phyloP scores from a whole-genome alignment of 345 rosid genomes.

The Eucalyptus curtisii region DNA sequence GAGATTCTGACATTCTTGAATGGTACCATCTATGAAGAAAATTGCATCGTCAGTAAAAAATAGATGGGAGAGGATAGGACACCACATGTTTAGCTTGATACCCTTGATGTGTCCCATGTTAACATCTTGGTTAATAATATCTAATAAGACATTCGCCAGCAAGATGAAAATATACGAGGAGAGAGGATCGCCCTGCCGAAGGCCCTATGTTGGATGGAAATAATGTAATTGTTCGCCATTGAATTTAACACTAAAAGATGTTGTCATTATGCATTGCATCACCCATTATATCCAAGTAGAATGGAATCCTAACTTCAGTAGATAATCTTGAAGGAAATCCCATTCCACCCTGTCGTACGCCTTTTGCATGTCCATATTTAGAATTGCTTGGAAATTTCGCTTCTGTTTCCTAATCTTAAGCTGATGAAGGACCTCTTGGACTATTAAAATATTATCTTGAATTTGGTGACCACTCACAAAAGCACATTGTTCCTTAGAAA shows the following conservation, averaged over 20 bases:
- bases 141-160: rapidly evolving
- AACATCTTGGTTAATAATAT: too few species aligned
- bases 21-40: too few species aligned
- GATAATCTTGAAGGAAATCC: neutral
- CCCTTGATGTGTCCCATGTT: too few species aligned
- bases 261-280: neutral
- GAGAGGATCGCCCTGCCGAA: neutral
- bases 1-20: too few species aligned
- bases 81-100: too few species aligned
- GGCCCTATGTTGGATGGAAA: neutral
- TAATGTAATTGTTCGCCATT: neutral
- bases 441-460: neutral
- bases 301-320: neutral
- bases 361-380: neutral
- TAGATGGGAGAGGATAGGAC: too few species aligned
- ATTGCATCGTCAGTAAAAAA: too few species aligned
- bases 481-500: rapidly evolving
- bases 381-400: neutral
- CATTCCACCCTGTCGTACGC: neutral
- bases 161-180: neutral
- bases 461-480: neutral
- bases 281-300: neutral
- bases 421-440: neutral
- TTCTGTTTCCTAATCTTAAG: neutral
- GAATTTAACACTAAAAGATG: neutral